A percentile compares a stretch with the other conserved stretches of the same genome.
Conservation (phyloP, 2,329 filamentous ascomycete species). For the Aspergillus flavus region DNA sequence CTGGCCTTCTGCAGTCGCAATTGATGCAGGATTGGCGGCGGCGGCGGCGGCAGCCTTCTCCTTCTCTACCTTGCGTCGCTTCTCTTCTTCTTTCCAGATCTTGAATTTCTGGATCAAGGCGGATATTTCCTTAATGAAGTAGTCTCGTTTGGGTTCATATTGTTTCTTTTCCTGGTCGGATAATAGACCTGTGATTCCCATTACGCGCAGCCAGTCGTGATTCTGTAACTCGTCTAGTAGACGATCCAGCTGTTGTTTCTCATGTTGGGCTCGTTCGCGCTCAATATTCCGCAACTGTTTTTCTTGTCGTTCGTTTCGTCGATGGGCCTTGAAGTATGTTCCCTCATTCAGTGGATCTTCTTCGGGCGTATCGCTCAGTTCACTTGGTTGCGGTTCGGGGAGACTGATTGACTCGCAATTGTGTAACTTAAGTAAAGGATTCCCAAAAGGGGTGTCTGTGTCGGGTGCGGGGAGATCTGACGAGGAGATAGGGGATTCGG, state of each 20-base stretch:
- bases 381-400: constrained; percentile 9
- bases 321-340: constrained; percentile 61
- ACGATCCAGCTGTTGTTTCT: constrained; percentile 66
- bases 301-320: constrained; percentile 65
- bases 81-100: constrained; percentile 87
- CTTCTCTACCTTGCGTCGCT: constrained; percentile 74
- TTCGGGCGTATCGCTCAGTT: constrained; percentile 19
- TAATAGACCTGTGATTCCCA: constrained; percentile 77
- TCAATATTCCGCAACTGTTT: constrained; percentile 71
- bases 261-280: constrained; percentile 66
- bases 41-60: constrained; percentile 53
- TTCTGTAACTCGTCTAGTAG: constrained; percentile 81
- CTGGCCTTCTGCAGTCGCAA: background rate
- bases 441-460: constrained; percentile 34
- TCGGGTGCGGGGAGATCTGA: constrained; percentile 24
- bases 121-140: constrained; percentile 83
- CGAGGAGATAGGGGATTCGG: constrained; percentile 28
- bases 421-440: constrained; percentile 41
- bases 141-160: constrained; percentile 80
- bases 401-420: constrained; percentile 37
- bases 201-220: constrained; percentile 87
- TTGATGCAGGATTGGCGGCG: constrained; percentile 4
- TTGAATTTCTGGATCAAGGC: constrained; percentile 84
- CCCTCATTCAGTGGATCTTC: constrained; percentile 60
- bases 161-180: constrained; percentile 84